Evolutionary conservation across 2,329 filamentous ascomycete genomes (phyloP).

Genomic region (Aspergillus quadricinctus): DNA sequence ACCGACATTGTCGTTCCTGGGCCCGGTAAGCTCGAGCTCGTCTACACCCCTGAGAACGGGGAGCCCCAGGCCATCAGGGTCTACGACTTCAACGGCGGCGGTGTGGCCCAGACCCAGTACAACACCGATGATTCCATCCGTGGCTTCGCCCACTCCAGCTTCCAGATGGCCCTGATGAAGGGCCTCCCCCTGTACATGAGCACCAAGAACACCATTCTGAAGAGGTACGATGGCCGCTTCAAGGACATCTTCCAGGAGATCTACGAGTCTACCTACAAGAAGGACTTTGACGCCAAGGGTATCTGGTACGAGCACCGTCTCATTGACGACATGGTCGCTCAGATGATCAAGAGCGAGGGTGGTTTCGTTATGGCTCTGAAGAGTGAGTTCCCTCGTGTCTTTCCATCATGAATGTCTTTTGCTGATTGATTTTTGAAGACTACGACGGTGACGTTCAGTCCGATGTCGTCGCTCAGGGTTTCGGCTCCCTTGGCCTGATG

Average conservation of each 20-base stretch:
- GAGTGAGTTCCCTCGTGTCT: constrained; percentile 58
- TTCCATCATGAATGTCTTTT: neutral
- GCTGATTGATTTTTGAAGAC: constrained; percentile 52
- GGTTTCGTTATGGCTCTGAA: constrained; percentile 98
- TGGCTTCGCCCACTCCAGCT: constrained; percentile 92
- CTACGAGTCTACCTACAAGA: constrained; percentile 82
- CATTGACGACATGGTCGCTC: constrained; percentile 99
- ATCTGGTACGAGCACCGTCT: constrained; percentile 99
- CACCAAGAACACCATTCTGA: constrained; percentile 99
- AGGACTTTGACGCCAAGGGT: constrained; percentile 80
- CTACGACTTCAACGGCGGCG: constrained; percentile 79
- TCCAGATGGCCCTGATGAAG: constrained; percentile 91
- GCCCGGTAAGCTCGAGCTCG: constrained; percentile 86
- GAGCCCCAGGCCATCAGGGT: constrained; percentile 83
- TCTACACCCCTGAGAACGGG: constrained; percentile 78
- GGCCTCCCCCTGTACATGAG: constrained; percentile 96
- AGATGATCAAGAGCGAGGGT: constrained; percentile 99
- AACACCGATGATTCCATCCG: constrained; percentile 95
- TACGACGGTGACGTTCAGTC: constrained; percentile 99
- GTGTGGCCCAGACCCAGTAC: constrained; percentile 93
- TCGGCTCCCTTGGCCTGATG: constrained; percentile 97
- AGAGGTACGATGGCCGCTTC: constrained; percentile 97
- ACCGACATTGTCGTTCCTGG: constrained; percentile 83
- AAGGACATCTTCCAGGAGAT: constrained; percentile 99
- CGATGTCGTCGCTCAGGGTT: constrained; percentile 96